Conservation (phyloP, 805 yeast species). For the Alloascoidea africana region DNA sequence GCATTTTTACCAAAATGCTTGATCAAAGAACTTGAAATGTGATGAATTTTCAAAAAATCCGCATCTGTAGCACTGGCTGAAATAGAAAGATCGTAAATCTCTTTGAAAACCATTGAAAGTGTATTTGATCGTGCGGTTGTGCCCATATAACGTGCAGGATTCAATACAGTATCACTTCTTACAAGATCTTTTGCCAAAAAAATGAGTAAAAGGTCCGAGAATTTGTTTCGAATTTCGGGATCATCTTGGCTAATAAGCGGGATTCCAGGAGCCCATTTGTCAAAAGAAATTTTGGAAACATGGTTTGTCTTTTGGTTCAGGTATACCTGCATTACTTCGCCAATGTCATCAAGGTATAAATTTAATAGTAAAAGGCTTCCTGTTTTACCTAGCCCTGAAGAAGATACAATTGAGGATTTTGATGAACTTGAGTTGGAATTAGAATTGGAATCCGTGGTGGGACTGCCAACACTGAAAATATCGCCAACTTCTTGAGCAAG, state of each 20-base stretch:
- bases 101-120: background rate
- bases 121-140: too few species aligned
- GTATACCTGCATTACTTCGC: background rate
- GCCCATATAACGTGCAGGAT: background rate
- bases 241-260: background rate
- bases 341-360: background rate
- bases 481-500: slow-evolving; percentile 1
- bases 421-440: background rate
- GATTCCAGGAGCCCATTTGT: background rate
- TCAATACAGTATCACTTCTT: background rate
- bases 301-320: background rate
- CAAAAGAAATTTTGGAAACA: background rate
- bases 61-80: background rate
- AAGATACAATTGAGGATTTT: background rate
- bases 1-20: background rate
- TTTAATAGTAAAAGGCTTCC: background rate
- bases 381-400: background rate
- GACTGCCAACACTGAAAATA: background rate
- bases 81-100: background rate
- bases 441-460: background rate
- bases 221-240: background rate
- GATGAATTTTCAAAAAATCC: background rate
- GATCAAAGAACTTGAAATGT: background rate
- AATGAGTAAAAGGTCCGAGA: background rate
- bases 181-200: background rate